phyloP scores from a whole-genome alignment of 257 asterid genomes.

The Nicotiana tabacum region DNA sequence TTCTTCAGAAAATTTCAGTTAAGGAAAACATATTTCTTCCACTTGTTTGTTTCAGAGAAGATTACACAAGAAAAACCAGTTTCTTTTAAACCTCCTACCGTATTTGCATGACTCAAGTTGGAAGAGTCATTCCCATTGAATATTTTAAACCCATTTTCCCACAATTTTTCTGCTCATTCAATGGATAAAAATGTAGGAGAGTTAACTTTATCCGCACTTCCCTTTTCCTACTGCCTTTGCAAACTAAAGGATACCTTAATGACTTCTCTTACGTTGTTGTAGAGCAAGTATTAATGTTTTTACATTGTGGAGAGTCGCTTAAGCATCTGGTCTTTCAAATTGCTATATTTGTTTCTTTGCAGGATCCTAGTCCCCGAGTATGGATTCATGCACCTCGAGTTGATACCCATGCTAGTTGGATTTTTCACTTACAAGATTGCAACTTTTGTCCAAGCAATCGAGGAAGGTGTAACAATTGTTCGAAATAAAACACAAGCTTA shows the following conservation, averaged over 20 bases:
- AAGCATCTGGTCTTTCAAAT: not conserved
- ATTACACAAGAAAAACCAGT: not conserved
- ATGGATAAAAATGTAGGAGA: not conserved
- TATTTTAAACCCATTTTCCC: not conserved
- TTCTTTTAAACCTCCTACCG: not conserved
- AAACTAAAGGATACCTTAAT: not conserved
- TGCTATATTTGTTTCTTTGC: not conserved
- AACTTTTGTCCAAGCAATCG: slow-evolving; percentile 65
- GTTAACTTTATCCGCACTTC: not conserved
- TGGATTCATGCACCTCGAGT: slow-evolving; percentile 69
- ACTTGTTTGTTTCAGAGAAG: not conserved
- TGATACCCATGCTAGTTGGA: slow-evolving; percentile 91
- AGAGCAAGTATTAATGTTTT: not conserved
- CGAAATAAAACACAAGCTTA: slow-evolving; percentile 36
- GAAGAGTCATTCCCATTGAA: not conserved
- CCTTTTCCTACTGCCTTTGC: not conserved
- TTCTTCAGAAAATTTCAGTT: not conserved
- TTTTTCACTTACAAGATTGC: slow-evolving; percentile 94
- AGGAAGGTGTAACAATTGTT: slow-evolving; percentile 43
- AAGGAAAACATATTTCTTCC: not conserved
- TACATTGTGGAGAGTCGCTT: not conserved
- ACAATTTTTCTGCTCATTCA: not conserved
- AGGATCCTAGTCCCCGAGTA: slow-evolving; percentile 88
- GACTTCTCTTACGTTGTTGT: not conserved
- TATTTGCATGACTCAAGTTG: not conserved